Conservation (phyloP, 179 eudicot genomes). For the Gypsophila paniculata region DNA sequence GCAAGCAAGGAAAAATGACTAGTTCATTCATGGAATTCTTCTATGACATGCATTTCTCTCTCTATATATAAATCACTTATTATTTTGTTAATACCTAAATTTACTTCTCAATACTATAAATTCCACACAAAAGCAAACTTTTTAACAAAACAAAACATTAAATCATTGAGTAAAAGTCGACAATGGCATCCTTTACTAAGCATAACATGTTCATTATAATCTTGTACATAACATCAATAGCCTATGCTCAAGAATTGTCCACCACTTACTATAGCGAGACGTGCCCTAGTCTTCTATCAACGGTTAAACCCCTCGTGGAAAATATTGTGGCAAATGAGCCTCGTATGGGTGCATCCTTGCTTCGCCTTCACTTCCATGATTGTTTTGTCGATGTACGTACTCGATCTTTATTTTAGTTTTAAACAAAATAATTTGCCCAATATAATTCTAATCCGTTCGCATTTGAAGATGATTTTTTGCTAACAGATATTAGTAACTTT, state of each 20-base stretch:
- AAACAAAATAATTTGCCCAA: too few species aligned
- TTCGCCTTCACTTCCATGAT: conserved; percentile 15
- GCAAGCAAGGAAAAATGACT: background rate
- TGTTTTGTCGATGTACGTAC: conserved; percentile 1
- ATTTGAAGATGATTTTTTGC: too few species aligned
- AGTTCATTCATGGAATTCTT: background rate
- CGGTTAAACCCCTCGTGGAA: background rate
- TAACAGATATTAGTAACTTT: too few species aligned
- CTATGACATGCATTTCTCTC: background rate
- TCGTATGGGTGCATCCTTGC: conserved; percentile 13
- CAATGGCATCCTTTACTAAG: background rate
- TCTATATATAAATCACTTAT: background rate
- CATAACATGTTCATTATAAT: background rate
- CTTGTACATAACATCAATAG: conserved; percentile 6
- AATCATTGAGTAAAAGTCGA: background rate
- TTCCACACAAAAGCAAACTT: background rate
- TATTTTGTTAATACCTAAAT: background rate
- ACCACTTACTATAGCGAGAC: background rate
- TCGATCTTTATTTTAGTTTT: background rate
- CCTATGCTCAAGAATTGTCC: background rate
- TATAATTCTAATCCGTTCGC: too few species aligned
- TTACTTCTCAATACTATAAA: too few species aligned
- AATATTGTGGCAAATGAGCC: conserved; percentile 7
- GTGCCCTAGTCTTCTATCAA: conserved; percentile 4
- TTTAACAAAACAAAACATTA: too few species aligned